A percentile compares a stretch with the other conserved stretches of the same genome.
These are phyloP conservation scores for Pneumocystis carinii DNA, from an alignment of 1,139 yeast genomes.

Conservation along the genomic window DNA sequence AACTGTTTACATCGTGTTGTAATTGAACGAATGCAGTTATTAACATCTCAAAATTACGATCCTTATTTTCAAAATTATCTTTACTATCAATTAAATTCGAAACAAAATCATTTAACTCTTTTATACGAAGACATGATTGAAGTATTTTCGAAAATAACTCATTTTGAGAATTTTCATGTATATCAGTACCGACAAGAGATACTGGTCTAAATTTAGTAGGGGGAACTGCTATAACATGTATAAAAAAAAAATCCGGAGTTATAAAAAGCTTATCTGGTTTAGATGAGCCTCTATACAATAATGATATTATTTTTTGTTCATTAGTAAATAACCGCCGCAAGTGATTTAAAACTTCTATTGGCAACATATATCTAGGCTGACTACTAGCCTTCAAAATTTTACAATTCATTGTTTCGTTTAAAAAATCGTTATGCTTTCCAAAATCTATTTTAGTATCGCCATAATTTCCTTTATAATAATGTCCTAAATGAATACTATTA, in stretches of 20 bases:
- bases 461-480: conserved; percentile 11
- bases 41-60: conserved; percentile 30
- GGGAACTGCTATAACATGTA: conserved; percentile 79
- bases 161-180: conserved; percentile 88
- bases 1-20: conserved; percentile 89
- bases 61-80: conserved; percentile 22
- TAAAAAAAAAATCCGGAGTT: conserved; percentile 78
- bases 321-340: conserved; percentile 57
- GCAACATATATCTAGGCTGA: conserved; percentile 56
- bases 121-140: conserved; percentile 62
- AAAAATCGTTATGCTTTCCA: conserved; percentile 16
- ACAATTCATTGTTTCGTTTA: conserved; percentile 24
- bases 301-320: conserved; percentile 50
- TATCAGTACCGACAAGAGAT: conserved; percentile 89
- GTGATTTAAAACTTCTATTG: conserved; percentile 73
- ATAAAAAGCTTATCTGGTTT: conserved; percentile 28
- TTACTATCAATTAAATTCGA: conserved; percentile 14
- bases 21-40: conserved; percentile 91
- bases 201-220: conserved; percentile 95
- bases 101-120: conserved; percentile 68
- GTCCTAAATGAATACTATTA: not conserved
- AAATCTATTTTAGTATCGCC: conserved; percentile 16
- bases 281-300: conserved; percentile 17
- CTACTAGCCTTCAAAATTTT: conserved; percentile 31
- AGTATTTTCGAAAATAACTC: conserved; percentile 69